A percentile compares a stretch with the other conserved stretches of the same genome.
phyloP scores from a whole-genome alignment of 2,329 filamentous ascomycete species.

The Paraphoma sp. region DNA sequence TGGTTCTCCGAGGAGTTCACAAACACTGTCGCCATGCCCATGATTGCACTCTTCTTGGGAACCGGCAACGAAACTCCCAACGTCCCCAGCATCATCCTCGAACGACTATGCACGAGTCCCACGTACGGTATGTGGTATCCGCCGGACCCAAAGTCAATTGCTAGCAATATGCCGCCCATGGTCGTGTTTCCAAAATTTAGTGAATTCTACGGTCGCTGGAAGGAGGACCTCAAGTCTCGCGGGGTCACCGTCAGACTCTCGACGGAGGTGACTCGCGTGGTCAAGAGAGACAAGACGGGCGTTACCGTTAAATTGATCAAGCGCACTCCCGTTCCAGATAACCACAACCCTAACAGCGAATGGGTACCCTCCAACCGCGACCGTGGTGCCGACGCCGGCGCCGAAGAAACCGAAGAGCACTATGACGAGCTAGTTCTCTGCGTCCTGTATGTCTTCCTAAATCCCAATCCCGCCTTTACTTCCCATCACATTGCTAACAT shows the following conservation, averaged over 20 bases:
- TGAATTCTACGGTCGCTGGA: slow-evolving; percentile 68
- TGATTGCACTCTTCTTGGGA: slow-evolving; percentile 76
- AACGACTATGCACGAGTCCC: slow-evolving; percentile 58
- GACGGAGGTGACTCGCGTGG: slow-evolving; percentile 62
- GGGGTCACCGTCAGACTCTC: slow-evolving; percentile 64
- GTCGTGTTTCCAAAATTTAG: slow-evolving; percentile 69
- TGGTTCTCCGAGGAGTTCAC: slow-evolving; percentile 73
- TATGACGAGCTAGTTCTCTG: slow-evolving; percentile 74
- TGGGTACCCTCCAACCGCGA: slow-evolving; percentile 48
- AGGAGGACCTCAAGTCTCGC: slow-evolving; percentile 55
- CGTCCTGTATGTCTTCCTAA: slow-evolving; percentile 51
- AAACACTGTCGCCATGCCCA: slow-evolving; percentile 73
- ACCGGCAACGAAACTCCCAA: slow-evolving; percentile 78
- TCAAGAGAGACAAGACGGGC: slow-evolving; percentile 59
- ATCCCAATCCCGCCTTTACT: slow-evolving; percentile 3
- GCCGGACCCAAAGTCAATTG: slow-evolving; percentile 55
- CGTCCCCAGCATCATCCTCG: slow-evolving; percentile 71
- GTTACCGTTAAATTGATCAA: slow-evolving; percentile 59
- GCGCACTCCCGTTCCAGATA: slow-evolving; percentile 50
- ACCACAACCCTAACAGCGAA: slow-evolving; percentile 54
- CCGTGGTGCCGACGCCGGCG: slow-evolving; percentile 49
- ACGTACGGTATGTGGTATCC: slow-evolving; percentile 68
- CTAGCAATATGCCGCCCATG: slow-evolving; percentile 61
- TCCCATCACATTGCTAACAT: background rate
- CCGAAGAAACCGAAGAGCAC: slow-evolving; percentile 54